phyloP scores from a whole-genome alignment of 345 rosid genomes.

The Isatis tinctoria region DNA sequence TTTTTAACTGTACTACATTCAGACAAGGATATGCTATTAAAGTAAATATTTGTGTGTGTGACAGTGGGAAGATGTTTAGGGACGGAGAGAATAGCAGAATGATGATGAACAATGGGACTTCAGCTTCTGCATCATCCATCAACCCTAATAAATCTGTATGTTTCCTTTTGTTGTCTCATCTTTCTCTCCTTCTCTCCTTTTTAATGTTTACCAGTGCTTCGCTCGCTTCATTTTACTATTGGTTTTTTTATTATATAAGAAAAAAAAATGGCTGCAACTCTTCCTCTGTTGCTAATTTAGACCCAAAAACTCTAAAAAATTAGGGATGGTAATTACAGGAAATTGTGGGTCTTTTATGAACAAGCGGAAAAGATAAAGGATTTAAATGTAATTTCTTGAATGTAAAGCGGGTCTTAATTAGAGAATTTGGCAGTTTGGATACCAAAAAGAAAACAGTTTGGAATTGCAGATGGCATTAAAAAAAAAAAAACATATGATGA shows the following conservation, averaged over 20 bases:
- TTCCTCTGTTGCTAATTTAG: neutral
- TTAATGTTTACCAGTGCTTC: neutral
- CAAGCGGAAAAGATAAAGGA: neutral
- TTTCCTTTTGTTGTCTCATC: slow-evolving; percentile 20
- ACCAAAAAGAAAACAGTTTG: neutral
- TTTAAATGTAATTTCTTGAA: neutral
- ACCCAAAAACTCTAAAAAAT: neutral
- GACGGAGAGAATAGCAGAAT: slow-evolving; percentile 72
- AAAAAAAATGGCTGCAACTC: neutral
- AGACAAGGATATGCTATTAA: neutral
- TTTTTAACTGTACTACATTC: neutral
- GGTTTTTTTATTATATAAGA: neutral
- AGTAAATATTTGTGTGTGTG: neutral
- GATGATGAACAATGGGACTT: slow-evolving; percentile 54
- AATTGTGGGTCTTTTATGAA: neutral
- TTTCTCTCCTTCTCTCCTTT: neutral
- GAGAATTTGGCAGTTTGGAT: neutral
- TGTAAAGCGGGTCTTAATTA: neutral
- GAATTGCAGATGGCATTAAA: neutral
- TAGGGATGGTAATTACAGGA: neutral
- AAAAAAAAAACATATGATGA: neutral
- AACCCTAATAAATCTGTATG: slow-evolving; percentile 33
- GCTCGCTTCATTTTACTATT: neutral
- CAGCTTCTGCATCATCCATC: slow-evolving; percentile 33
- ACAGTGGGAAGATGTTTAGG: slow-evolving; percentile 65